These are phyloP conservation scores for Penicillium sp. DNA, from an alignment of 2,329 filamentous ascomycete species.

Conservation along the genomic window DNA sequence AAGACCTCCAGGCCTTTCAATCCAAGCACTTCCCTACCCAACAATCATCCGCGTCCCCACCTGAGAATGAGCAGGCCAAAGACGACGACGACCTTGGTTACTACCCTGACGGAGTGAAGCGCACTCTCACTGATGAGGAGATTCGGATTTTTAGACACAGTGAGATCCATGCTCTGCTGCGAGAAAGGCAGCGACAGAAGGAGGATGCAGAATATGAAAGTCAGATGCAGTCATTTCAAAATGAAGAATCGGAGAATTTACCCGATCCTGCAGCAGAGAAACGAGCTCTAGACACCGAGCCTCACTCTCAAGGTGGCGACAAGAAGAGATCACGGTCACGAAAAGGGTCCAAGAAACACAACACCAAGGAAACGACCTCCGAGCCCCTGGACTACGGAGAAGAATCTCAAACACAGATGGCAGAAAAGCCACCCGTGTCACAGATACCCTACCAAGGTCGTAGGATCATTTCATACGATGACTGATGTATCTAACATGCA, in stretches of 20 bases:
- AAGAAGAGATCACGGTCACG: not conserved
- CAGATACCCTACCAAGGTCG: slow-evolving; percentile 26
- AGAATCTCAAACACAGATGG: not conserved
- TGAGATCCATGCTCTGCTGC: slow-evolving; percentile 72
- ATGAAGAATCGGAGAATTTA: not conserved
- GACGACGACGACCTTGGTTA: slow-evolving; percentile 68
- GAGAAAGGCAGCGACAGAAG: slow-evolving; percentile 43
- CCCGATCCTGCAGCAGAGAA: not conserved
- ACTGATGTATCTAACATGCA: slow-evolving; percentile 22
- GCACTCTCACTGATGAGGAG: slow-evolving; percentile 87
- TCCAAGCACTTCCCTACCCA: slow-evolving; percentile 55
- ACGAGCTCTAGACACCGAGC: not conserved
- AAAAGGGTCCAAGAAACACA: not conserved
- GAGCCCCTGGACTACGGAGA: slow-evolving; percentile 51
- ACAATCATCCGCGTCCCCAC: slow-evolving; percentile 3
- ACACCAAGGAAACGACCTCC: slow-evolving; percentile 21
- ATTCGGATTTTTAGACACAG: slow-evolving; percentile 88
- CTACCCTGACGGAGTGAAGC: slow-evolving; percentile 81
- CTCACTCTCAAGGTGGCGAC: not conserved
- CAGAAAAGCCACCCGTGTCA: not conserved
- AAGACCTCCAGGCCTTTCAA: slow-evolving; percentile 61
- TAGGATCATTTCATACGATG: slow-evolving; percentile 39
- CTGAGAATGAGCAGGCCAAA: slow-evolving; percentile 28
- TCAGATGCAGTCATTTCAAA: slow-evolving; percentile 1
- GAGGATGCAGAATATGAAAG: slow-evolving; percentile 29